Conservation (phyloP, 352 stramenopile species). For the Phytophthora sojae region DNA sequence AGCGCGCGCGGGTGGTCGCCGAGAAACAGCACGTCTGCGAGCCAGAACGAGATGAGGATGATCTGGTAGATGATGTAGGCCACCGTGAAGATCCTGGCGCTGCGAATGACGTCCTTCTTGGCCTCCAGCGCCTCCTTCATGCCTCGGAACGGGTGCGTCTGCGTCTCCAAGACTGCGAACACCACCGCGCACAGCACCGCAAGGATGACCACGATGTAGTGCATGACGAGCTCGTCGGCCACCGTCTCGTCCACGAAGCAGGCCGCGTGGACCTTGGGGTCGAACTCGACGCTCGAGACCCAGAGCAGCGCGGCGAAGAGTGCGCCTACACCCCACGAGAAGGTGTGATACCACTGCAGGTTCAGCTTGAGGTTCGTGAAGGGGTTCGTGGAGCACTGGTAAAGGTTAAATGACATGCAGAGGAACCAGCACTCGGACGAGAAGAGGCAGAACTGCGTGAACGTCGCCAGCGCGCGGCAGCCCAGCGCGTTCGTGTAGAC, state of each 20-base stretch:
- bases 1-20: constrained; percentile 37
- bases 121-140: constrained; percentile 82
- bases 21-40: constrained; percentile 64
- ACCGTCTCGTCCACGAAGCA: constrained; percentile 85
- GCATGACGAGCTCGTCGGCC: constrained; percentile 67
- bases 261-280: constrained; percentile 52
- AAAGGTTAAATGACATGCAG: constrained; percentile 86
- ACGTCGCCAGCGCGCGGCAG: constrained; percentile 63
- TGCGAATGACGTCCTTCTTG: constrained; percentile 86
- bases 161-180: constrained; percentile 76
- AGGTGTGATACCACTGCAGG: constrained; percentile 74
- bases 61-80: constrained; percentile 87
- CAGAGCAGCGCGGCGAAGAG: constrained; percentile 67
- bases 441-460: constrained; percentile 82
- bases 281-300: constrained; percentile 60
- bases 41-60: constrained; percentile 84
- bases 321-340: constrained; percentile 71
- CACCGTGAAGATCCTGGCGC: constrained; percentile 81
- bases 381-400: constrained; percentile 87
- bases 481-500: constrained; percentile 53
- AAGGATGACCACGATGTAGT: constrained; percentile 81
- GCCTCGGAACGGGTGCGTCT: constrained; percentile 72
- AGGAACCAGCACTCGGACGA: constrained; percentile 91
- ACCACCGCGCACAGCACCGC: constrained; percentile 69
- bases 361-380: constrained; percentile 88